A percentile compares a stretch with the other conserved stretches of the same genome.
These are phyloP conservation scores for Drechslerella stenobrocha DNA, from an alignment of 2,329 filamentous ascomycete genomes.

Conservation along the genomic window DNA sequence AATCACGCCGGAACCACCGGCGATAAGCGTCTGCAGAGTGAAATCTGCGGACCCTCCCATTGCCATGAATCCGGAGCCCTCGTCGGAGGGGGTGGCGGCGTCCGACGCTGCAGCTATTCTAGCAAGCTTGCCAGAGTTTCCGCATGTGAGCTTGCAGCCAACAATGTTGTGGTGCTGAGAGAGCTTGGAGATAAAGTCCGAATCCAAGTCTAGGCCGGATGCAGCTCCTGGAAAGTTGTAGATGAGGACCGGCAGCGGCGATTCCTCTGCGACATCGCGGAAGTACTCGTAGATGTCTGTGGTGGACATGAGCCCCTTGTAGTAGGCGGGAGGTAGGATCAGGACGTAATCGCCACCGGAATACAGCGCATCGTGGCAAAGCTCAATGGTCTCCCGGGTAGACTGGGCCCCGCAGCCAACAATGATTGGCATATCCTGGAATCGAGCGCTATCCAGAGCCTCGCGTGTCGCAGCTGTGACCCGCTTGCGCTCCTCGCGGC, in stretches of 20 bases:
- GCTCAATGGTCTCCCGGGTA: slow-evolving; percentile 76
- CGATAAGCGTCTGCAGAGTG: slow-evolving; percentile 76
- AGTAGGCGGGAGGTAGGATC: slow-evolving; percentile 80
- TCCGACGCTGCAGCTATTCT: slow-evolving; percentile 73
- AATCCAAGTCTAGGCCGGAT: slow-evolving; percentile 85
- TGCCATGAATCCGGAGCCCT: slow-evolving; percentile 74
- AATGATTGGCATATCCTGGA: slow-evolving; percentile 74
- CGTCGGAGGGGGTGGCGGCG: slow-evolving; percentile 67
- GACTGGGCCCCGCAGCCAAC: slow-evolving; percentile 80
- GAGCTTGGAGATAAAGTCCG: slow-evolving; percentile 78
- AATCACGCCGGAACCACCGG: slow-evolving; percentile 80
- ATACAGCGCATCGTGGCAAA: slow-evolving; percentile 67
- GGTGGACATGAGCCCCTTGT: slow-evolving; percentile 75
- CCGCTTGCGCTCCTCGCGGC: slow-evolving; percentile 72
- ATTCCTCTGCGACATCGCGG: slow-evolving; percentile 72
- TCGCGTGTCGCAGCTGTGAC: slow-evolving; percentile 78
- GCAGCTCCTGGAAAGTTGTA: slow-evolving; percentile 93
- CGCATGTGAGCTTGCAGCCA: slow-evolving; percentile 89
- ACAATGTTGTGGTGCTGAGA: slow-evolving; percentile 80
- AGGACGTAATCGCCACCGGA: slow-evolving; percentile 80
- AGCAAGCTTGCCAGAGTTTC: slow-evolving; percentile 85
- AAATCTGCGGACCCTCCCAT: slow-evolving; percentile 89
- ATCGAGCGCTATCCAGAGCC: slow-evolving; percentile 79
- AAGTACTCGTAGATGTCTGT: slow-evolving; percentile 74
- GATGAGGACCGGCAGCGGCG: slow-evolving; percentile 75